Evolutionary conservation across 2,329 filamentous ascomycete genomes (phyloP), one percentile per base, ranked within the genome.

Genomic region (Drechslerella coelobrocha): DNA sequence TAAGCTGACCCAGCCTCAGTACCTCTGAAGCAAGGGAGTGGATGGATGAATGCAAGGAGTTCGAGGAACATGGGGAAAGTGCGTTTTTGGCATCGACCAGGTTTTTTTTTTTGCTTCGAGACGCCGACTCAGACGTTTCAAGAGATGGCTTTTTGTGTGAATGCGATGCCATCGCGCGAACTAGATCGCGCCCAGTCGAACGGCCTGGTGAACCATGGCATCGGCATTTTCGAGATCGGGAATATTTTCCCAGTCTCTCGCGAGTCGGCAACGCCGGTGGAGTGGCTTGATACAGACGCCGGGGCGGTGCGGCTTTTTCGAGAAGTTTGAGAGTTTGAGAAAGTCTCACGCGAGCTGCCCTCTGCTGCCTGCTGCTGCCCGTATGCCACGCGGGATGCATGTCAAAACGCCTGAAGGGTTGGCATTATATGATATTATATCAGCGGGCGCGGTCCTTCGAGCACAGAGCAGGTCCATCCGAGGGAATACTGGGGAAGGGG

Each of bases 71-170:
- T 24, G 9, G 34, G 17, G 37, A 21, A 21, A 26, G 8, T 62
- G 60, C 60, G 39, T 51, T 63, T 63, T 63, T 63, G 60, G 48
- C 29, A 31, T 31, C 29, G 12, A 50, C 24, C 23, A n/a, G 17
- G 34, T 37, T 26, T 17, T 34, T 52, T 14, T 26, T 26, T 9
- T 10, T 26, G 29, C 12, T 31, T 31, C 29, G 29, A 12, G 6
- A 6, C 29, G 29, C 29, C 29, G 29, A 6, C 29, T 37, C 31
- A 37, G 31, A 54, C 31, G 51, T 26, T n/a, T 24, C 43, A 24
- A 24, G 21, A 37, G 34, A 39, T 27, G 23, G 45, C 41, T 51
- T 51, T n/a, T n/a, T n/a, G n/a, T n/a, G n/a, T n/a, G n/a, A n/a
- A n/a, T n/a, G n/a, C n/a, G n/a, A n/a, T n/a, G n/a, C n/a, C n/a